A percentile compares a stretch with the other conserved stretches of the same genome.
Conservation (phyloP, 345 rosid genomes). For the Lepidium didymum region DNA sequence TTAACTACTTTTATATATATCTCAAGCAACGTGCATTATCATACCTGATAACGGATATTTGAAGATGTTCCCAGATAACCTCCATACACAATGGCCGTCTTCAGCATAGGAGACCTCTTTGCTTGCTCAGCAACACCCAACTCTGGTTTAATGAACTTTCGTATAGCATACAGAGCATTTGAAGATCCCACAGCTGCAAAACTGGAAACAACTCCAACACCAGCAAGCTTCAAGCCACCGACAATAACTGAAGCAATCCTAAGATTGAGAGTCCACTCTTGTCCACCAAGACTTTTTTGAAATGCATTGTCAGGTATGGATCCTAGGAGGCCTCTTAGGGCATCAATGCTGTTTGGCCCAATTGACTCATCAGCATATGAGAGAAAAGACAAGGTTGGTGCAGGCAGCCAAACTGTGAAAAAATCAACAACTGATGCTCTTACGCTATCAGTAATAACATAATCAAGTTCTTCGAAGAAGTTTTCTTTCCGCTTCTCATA, state of each 20-base stretch:
- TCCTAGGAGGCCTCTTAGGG: conserved; percentile 65
- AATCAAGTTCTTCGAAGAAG: conserved; percentile 86
- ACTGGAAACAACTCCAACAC: conserved; percentile 81
- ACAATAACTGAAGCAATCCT: conserved; percentile 74
- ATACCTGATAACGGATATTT: conserved; percentile 90
- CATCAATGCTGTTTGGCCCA: conserved; percentile 48
- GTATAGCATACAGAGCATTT: conserved; percentile 47
- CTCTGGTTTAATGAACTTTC: conserved; percentile 53
- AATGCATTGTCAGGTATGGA: conserved; percentile 94
- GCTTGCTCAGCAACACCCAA: conserved; percentile 35
- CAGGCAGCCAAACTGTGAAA: conserved; percentile 93
- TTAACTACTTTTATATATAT: neutral
- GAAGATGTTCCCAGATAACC: conserved; percentile 85
- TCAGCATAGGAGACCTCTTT: conserved; percentile 77
- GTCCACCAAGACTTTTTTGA: conserved; percentile 80
- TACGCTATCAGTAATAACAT: conserved; percentile 80
- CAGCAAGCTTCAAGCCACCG: conserved; percentile 80
- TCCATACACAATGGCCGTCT: conserved; percentile 67
- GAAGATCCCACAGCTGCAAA: conserved; percentile 82
- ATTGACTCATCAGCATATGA: conserved; percentile 51
- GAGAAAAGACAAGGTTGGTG: conserved; percentile 83
- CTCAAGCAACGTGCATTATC: neutral
- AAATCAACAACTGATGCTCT: conserved; percentile 82
- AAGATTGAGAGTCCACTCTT: conserved; percentile 69
- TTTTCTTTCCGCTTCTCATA: conserved; percentile 82